Evolutionary conservation across 2,329 filamentous ascomycete genomes (phyloP), one percentile per base, ranked within the genome.

Genomic region (Diplodia sapinea): DNA sequence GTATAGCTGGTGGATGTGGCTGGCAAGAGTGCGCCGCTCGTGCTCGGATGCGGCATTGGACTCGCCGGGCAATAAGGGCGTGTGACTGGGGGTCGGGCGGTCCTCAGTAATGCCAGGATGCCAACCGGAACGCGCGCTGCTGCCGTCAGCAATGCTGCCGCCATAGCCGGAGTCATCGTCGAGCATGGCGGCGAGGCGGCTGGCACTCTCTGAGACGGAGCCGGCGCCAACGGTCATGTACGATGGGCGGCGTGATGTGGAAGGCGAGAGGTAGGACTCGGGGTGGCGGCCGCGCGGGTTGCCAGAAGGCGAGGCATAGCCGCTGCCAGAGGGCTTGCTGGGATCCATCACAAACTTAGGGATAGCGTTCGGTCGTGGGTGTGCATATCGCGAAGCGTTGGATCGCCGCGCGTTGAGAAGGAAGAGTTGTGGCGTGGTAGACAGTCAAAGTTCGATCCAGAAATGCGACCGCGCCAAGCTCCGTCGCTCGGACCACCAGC

Each of bases 91-190:
- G 26, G 85, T 87, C 50, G 85, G 86, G 70, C 83, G 80, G 75
- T 89, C 87, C 72, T 85, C 82, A 72, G 85, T 81, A 71, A 87
- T 78, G 68, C 83, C 83, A 20, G 84, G 82, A 74, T 86, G 83
- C 85, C 86, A 89, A 62, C 79, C 79, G 50, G 80, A 79, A 65
- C 78, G 75, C 74, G 79, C 79, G 71, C 86, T 86, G 64, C 91
- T 91, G 69, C 88, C 89, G 65, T 82, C 80, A 36, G 86, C 83
- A 61, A 91, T 84, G 77, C 92, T 97, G 54, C 91, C 91, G 66
- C 93, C 94, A 75, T 98, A 98, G 7, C 94, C 95, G 20, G 94
- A 98, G 77, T 99, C 95, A 68, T 88, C 83, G 70, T 96, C 92
- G 66, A 98, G 83, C 73, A 96, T 87, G 20, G 89, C 88, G 79